These are phyloP conservation scores for Globisporangium barbulae DNA, from an alignment of 352 stramenopile genomes.

Conservation along the genomic window DNA sequence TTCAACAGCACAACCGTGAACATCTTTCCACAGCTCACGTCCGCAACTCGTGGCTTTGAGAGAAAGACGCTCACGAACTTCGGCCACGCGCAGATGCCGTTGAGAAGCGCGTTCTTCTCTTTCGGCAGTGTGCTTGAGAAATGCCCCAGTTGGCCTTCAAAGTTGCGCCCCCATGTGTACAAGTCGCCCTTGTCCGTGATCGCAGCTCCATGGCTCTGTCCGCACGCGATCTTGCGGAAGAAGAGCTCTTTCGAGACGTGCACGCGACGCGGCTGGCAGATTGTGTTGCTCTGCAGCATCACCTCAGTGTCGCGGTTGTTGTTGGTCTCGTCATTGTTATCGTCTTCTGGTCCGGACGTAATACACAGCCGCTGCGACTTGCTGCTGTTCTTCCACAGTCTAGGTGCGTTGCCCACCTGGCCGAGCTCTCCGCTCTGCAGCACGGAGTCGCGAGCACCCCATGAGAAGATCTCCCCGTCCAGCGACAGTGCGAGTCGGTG, in stretches of 20 bases:
- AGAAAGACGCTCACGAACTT: constrained; percentile 70
- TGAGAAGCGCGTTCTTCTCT: constrained; percentile 30
- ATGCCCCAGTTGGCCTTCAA: constrained; percentile 84
- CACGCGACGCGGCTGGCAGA: constrained; percentile 32
- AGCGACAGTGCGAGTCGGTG: constrained; percentile 57
- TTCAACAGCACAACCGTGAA: constrained; percentile 74
- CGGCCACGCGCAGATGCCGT: constrained; percentile 67
- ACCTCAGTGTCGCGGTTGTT: not conserved
- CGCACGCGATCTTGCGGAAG: constrained; percentile 67
- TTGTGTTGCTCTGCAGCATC: constrained; percentile 9
- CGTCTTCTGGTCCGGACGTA: constrained; percentile 12
- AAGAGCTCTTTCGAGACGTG: constrained; percentile 40
- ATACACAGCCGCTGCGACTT: constrained; percentile 11
- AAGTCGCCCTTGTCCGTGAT: constrained; percentile 78
- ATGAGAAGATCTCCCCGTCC: constrained; percentile 65
- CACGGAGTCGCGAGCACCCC: constrained; percentile 30
- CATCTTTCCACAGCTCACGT: constrained; percentile 67
- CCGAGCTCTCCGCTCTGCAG: constrained; percentile 43
- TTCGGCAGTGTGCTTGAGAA: constrained; percentile 29
- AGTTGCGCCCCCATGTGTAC: constrained; percentile 89
- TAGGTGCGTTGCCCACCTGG: constrained; percentile 18
- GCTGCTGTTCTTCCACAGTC: constrained; percentile 12
- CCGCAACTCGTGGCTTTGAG: constrained; percentile 31
- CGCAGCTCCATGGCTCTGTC: constrained; percentile 61
- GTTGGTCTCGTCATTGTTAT: constrained; percentile 9